phyloP scores from a whole-genome alignment of 768 basidiomycete species.

The Psilocybe sp. region DNA sequence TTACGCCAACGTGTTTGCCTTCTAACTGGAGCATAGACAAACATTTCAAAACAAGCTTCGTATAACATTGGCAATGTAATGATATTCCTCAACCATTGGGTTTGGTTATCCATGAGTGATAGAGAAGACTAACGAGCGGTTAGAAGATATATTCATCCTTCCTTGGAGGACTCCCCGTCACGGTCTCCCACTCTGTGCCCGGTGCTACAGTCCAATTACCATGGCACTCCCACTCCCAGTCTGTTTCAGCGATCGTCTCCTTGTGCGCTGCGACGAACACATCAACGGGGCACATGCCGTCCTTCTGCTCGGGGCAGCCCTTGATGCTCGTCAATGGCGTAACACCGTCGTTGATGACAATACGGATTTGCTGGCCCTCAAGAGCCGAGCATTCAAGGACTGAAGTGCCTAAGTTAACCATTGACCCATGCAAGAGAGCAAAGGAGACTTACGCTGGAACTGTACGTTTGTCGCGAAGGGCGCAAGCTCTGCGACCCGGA shows the following conservation, averaged over 20 bases:
- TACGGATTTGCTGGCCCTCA: constrained; percentile 61
- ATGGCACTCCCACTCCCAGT: constrained; percentile 75
- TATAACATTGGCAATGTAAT: too few relatives aligned
- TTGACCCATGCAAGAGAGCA: constrained; percentile 7
- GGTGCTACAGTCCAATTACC: constrained; percentile 73
- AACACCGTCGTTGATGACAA: constrained; percentile 87
- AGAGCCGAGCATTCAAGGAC: constrained; percentile 59
- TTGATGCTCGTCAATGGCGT: constrained; percentile 75
- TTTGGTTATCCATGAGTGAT: too few relatives aligned
- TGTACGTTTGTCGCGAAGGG: constrained; percentile 90
- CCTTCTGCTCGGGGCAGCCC: constrained; percentile 68
- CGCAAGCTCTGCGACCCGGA: constrained; percentile 72
- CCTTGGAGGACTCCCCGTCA: constrained; percentile 61
- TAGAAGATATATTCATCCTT: background rate
- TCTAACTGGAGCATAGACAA: too few relatives aligned
- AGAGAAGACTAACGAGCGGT: too few relatives aligned
- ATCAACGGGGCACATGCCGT: constrained; percentile 76
- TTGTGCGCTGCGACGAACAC: constrained; percentile 71
- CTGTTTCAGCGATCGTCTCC: constrained; percentile 59
- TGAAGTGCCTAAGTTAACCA: constrained; percentile 25
- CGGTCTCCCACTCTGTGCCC: constrained; percentile 70
- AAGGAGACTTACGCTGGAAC: constrained; percentile 70
- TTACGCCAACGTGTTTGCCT: too few relatives aligned
- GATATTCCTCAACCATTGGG: too few relatives aligned
- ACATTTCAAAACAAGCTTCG: too few relatives aligned